A percentile compares a stretch with the other conserved stretches of the same genome.
These are phyloP conservation scores for Pezicula neosporulosa DNA, from an alignment of 2,329 filamentous ascomycete genomes.

Conservation along the genomic window DNA sequence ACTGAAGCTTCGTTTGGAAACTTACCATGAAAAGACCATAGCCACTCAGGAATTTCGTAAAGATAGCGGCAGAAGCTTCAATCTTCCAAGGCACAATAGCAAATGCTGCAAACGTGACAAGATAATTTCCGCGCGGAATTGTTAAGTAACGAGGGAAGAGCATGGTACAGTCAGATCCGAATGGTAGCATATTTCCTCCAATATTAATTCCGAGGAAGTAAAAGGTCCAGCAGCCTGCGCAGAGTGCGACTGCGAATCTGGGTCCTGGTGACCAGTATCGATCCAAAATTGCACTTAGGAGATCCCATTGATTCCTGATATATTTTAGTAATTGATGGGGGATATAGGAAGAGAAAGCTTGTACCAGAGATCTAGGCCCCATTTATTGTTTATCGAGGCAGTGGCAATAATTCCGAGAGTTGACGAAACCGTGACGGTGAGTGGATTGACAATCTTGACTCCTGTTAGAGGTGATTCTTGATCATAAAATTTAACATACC, in stretches of 20 bases:
- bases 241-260: conserved; percentile 1
- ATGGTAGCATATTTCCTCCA: conserved; percentile 2
- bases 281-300: conserved; percentile 1
- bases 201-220: conserved; percentile 3
- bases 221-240: background rate
- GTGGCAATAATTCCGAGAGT: conserved; percentile 37
- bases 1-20: background rate
- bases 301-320: conserved; percentile 2
- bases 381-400: conserved; percentile 35
- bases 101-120: conserved; percentile 13
- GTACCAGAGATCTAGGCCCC: conserved; percentile 22
- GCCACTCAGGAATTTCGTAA: conserved; percentile 10
- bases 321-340: too few species aligned
- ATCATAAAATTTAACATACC: conserved; percentile 10
- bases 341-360: too few species aligned
- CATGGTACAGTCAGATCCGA: conserved; percentile 3
- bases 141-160: conserved; percentile 3
- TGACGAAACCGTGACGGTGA: conserved; percentile 36
- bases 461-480: background rate
- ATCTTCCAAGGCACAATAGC: conserved; percentile 7
- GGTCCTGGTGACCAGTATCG: conserved; percentile 3
- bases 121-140: conserved; percentile 4
- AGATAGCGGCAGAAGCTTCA: conserved; percentile 3
- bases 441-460: conserved; percentile 25
- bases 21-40: conserved; percentile 10